phyloP scores from a whole-genome alignment of 495 filamentous ascomycete species.

The Aspergillus leporis region DNA sequence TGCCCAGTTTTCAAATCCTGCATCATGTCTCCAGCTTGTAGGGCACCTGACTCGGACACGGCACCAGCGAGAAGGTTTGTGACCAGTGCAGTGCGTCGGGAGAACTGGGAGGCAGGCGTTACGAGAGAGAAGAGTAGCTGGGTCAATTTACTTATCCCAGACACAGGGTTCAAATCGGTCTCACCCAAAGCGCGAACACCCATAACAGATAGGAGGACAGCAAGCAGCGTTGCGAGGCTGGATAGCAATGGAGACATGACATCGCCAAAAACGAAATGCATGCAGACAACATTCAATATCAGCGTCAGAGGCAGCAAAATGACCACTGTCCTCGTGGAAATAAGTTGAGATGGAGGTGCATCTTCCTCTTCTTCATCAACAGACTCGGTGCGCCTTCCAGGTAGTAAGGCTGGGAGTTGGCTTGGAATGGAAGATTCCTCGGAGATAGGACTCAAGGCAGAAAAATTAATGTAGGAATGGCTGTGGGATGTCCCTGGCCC shows the following conservation, averaged over 20 bases:
- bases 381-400: constrained; percentile 7
- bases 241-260: constrained; percentile 65
- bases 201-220: constrained; percentile 89
- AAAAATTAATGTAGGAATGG: constrained; percentile 43
- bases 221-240: constrained; percentile 80
- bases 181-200: constrained; percentile 93
- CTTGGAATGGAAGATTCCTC: constrained; percentile 19
- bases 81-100: constrained; percentile 63
- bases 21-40: constrained; percentile 97
- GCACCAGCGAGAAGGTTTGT: constrained; percentile 97
- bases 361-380: constrained; percentile 57
- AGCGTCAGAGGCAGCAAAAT: constrained; percentile 76
- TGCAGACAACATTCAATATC: constrained; percentile 73
- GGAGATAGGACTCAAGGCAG: constrained; percentile 34
- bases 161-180: constrained; percentile 96
- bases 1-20: constrained; percentile 98
- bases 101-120: constrained; percentile 71
- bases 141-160: constrained; percentile 93
- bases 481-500: constrained; percentile 7
- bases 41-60: constrained; percentile 79
- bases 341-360: constrained; percentile 78
- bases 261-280: constrained; percentile 75
- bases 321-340: constrained; percentile 69
- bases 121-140: constrained; percentile 92
- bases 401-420: constrained; percentile 8